Base-by-base conservation (phyloP, 805 yeast genomes). In the Priceomyces haplophilus region DNA sequence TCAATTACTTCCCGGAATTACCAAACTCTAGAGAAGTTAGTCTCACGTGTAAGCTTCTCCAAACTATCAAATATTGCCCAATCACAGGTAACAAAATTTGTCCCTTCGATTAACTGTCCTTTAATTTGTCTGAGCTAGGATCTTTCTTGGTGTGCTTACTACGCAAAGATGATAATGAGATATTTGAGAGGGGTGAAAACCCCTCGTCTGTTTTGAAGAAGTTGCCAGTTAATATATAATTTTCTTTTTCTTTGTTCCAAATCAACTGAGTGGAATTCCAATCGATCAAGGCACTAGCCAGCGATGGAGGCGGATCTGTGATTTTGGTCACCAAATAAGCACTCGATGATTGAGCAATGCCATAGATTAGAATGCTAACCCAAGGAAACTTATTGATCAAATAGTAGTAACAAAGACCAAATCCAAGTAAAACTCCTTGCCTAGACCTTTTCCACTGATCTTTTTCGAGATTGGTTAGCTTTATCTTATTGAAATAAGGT, bases 391-490 rank as follows among this genome's bases (percentile, higher is more conserved):
- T 37, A 15, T 54, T 58, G 41, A 78, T 56, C 38, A 76, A 54
- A 41, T 62, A 48, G 48, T 65, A 79, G 55, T 69, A 75, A 37
- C 68, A 69, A 7, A 76, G 53, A 3, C 83, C 79, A 48, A 79
- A 79, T 4, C 83, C 84, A 47, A 75, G 73, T 39, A 81, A 57
- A 23, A 76, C 67, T 0, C 83, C 84, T 42, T 75, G 78, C 31
- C 85, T 65, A 11, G 79, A 68, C 10, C 64, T 63, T 37, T 68
- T 59, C 85, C 85, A 80, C 41, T 64, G 69, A 13, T 65, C 59
- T 33, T 65, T 63, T 41, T 76, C 76, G n/a, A 59, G 48, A 4
- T 53, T 54, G 3, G 71, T 57, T 43, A 77, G 72, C 10, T 76
- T 74, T 16, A 78, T 60, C 10, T 75, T 60, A 7, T 64, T 51